Evolutionary conservation across 1,284 basidiomycete species (phyloP).

Genomic region (Cutaneotrichosporon mucoides): DNA sequence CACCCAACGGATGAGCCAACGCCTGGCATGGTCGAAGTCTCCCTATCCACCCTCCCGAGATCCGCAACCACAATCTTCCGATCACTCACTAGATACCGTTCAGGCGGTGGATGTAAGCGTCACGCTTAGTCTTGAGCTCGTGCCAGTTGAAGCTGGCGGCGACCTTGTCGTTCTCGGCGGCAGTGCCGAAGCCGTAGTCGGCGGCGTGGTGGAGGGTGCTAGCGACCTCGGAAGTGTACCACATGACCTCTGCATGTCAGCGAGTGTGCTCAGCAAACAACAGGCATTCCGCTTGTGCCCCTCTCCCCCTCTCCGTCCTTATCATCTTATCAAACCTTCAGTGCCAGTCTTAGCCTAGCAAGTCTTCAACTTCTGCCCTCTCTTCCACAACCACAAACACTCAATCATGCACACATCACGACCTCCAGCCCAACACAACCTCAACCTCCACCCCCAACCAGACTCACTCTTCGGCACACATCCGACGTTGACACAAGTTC

Average conservation of each 20-base stretch:
- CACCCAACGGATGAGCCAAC: too few species aligned
- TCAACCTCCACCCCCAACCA: not conserved
- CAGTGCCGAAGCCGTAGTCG: conserved; percentile 69
- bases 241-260: conserved; percentile 74
- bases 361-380: too few species aligned
- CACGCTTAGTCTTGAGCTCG: conserved; percentile 86
- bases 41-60: too few species aligned
- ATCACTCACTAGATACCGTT: conserved; percentile 74
- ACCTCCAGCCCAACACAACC: too few species aligned
- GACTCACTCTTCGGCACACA: conserved; percentile 38
- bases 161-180: conserved; percentile 50
- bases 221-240: conserved; percentile 92
- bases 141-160: conserved; percentile 77
- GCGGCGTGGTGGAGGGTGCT: conserved; percentile 72
- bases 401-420: too few species aligned
- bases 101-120: conserved; percentile 86
- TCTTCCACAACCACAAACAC: too few species aligned
- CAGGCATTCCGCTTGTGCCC: too few species aligned
- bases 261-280: not conserved
- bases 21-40: too few species aligned
- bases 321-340: too few species aligned
- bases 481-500: conserved; percentile 82
- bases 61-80: too few species aligned
- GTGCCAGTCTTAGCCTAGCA: too few species aligned
- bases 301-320: too few species aligned